Evolutionary conservation across 2,329 filamentous ascomycete species (phyloP).

Genomic region (Penicillium hesseltinei): DNA sequence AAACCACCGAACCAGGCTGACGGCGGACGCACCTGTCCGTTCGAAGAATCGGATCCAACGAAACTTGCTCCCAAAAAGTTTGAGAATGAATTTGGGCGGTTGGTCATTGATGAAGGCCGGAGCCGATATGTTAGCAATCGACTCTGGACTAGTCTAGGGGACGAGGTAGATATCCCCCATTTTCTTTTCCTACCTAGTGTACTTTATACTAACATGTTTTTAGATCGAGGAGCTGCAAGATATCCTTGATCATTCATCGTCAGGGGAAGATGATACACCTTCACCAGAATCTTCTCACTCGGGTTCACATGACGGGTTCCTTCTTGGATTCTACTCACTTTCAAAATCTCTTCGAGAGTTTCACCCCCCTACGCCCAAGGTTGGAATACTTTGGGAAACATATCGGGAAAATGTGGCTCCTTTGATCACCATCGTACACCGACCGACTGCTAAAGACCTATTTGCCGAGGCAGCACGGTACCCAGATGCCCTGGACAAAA

Average conservation of each 20-base stretch:
- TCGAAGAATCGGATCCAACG: conserved; percentile 26
- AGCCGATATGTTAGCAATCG: conserved; percentile 63
- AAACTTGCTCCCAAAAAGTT: conserved; percentile 20
- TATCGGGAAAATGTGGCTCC: conserved; percentile 63
- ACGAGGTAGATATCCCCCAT: conserved; percentile 47
- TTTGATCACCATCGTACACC: conserved; percentile 59
- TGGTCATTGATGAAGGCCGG: conserved; percentile 59
- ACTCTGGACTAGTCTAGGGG: conserved; percentile 61
- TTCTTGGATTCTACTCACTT: conserved; percentile 60
- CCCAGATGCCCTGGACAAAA: conserved; percentile 52
- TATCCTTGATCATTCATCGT: conserved; percentile 57
- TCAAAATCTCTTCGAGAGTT: conserved; percentile 55
- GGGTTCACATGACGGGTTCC: conserved; percentile 56
- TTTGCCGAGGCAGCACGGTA: conserved; percentile 52
- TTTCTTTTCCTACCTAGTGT: background rate
- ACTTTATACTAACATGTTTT: conserved; percentile 8
- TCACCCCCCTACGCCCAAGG: conserved; percentile 55
- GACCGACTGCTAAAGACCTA: conserved; percentile 52
- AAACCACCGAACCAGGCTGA: background rate
- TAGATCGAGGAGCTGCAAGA: conserved; percentile 62
- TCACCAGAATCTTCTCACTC: conserved; percentile 46
- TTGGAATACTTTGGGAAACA: conserved; percentile 55
- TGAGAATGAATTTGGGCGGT: conserved; percentile 51
- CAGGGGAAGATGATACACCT: conserved; percentile 55
- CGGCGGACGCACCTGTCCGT: conserved; percentile 14